phyloP scores from a whole-genome alignment of 148 eudicot species.

The Fagopyrum tataricum region DNA sequence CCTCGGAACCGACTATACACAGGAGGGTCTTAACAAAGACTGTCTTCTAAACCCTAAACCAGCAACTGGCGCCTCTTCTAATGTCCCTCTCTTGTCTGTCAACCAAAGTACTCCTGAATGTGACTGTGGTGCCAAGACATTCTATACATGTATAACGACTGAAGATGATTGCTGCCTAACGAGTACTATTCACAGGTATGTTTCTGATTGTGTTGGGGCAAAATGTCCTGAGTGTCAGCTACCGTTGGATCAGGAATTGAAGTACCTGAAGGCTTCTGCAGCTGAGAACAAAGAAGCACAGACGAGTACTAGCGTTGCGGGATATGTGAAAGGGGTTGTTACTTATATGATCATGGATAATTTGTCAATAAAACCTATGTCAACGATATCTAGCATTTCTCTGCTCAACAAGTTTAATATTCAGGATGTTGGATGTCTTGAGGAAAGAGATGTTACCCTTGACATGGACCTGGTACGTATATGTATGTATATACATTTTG shows the following conservation, averaged over 20 bases:
- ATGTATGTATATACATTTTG: too few relatives aligned
- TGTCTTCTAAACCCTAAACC: neutral
- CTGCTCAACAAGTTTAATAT: neutral
- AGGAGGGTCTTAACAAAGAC: neutral
- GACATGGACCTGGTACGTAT: neutral
- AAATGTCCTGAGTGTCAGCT: neutral
- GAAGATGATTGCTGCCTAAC: neutral
- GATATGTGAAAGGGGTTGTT: slow-evolving; percentile 1
- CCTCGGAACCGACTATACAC: neutral
- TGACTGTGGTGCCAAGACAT: neutral
- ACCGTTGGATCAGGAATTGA: neutral
- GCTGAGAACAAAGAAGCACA: neutral
- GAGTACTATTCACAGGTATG: neutral
- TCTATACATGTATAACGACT: neutral
- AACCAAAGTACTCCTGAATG: neutral
- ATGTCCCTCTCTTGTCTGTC: neutral
- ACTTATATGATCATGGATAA: slow-evolving; percentile 12
- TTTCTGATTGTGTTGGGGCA: neutral
- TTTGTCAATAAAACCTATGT: neutral
- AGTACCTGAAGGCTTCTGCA: neutral
- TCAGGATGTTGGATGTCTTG: neutral
- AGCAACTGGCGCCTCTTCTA: neutral
- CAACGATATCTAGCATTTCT: neutral
- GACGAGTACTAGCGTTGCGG: neutral
- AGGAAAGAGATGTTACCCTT: neutral